A percentile compares a stretch with the other conserved stretches of the same genome.
Evolutionary conservation across 1,284 basidiomycete genomes (phyloP).

Genomic region (Cerioporus squamosus): DNA sequence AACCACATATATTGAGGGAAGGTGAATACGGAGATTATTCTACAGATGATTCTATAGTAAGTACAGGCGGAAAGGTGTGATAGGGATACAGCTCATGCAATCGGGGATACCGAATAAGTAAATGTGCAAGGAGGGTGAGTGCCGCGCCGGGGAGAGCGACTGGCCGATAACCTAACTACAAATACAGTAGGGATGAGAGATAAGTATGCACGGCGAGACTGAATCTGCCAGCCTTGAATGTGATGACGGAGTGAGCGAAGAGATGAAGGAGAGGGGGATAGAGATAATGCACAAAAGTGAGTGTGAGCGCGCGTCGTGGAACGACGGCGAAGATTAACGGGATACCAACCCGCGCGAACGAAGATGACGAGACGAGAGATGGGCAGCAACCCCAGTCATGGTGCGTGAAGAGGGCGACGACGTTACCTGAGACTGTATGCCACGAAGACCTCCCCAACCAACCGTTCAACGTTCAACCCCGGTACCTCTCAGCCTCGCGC

Average conservation of each 20-base stretch:
- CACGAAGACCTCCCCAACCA: too few relatives aligned
- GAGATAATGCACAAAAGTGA: not conserved
- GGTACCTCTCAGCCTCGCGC: not conserved
- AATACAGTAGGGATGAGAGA: not conserved
- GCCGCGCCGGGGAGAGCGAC: not conserved
- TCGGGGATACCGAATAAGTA: too few relatives aligned
- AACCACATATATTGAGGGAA: too few relatives aligned
- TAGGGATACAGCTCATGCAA: too few relatives aligned
- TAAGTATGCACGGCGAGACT: not conserved
- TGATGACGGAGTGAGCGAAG: not conserved
- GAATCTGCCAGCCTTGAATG: not conserved
- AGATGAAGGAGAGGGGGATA: not conserved
- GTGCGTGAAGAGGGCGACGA: too few relatives aligned
- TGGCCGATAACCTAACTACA: not conserved
- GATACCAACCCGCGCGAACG: not conserved
- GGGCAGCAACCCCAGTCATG: not conserved
- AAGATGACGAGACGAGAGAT: not conserved
- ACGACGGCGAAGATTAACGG: too few relatives aligned
- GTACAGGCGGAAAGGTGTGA: too few relatives aligned
- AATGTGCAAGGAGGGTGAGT: conserved; percentile 15
- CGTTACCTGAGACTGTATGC: too few relatives aligned
- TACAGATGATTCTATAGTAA: too few relatives aligned
- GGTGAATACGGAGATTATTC: too few relatives aligned
- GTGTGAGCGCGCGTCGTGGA: not conserved
- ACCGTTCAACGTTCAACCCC: not conserved